phyloP scores from a whole-genome alignment of 805 yeast species.

The Starmerella sirachaensis region DNA sequence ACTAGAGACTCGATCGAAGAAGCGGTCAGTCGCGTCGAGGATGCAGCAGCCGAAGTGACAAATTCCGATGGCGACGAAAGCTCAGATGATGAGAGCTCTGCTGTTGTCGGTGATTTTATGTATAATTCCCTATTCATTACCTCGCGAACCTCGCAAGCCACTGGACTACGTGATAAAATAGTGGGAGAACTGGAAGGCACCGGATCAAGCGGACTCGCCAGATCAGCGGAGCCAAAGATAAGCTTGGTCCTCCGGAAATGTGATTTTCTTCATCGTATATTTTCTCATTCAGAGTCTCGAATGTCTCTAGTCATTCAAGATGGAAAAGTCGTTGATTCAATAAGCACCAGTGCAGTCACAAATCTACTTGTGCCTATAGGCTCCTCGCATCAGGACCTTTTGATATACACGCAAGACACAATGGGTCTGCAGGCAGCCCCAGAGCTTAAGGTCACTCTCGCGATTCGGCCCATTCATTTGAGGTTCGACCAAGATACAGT shows the following conservation, averaged over 20 bases:
- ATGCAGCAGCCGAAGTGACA: slow-evolving; percentile 15
- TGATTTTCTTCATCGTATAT: slow-evolving; percentile 27
- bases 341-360: slow-evolving; percentile 8
- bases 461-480: slow-evolving; percentile 59
- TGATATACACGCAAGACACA: slow-evolving; percentile 3
- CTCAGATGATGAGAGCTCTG: slow-evolving; percentile 8
- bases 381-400: not conserved
- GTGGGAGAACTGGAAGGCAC: slow-evolving; percentile 37
- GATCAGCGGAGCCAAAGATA: slow-evolving; percentile 21
- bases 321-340: slow-evolving; percentile 10
- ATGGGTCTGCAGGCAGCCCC: slow-evolving; percentile 4
- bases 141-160: slow-evolving; percentile 27
- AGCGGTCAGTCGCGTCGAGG: slow-evolving; percentile 54
- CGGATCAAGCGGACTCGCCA: slow-evolving; percentile 2
- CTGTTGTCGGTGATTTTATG: slow-evolving; percentile 46
- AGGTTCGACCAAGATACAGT: slow-evolving; percentile 90
- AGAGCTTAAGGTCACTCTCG: slow-evolving; percentile 12
- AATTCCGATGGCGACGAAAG: slow-evolving; percentile 20
- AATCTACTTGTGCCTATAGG: slow-evolving; percentile 7
- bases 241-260: slow-evolving; percentile 23
- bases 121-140: slow-evolving; percentile 68
- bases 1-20: slow-evolving; percentile 55
- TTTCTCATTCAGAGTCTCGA: not conserved
- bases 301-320: slow-evolving; percentile 3
- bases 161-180: too few relatives aligned